Evolutionary conservation across 1,284 basidiomycete genomes (phyloP).

Genomic region (Heliocybe sulcata): DNA sequence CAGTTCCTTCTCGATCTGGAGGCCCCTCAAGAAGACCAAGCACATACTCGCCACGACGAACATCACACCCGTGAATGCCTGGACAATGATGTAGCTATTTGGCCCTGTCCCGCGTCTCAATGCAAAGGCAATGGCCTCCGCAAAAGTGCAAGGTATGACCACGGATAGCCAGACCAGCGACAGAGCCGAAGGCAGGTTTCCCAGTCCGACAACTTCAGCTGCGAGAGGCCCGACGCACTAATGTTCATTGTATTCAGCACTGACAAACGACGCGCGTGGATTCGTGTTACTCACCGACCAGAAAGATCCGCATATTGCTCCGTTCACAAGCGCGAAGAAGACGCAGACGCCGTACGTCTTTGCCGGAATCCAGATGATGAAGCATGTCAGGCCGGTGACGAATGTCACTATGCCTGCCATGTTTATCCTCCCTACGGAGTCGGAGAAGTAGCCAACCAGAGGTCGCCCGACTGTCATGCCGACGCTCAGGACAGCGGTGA

Average conservation of each 20-base stretch:
- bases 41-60: background rate
- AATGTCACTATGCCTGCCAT: background rate
- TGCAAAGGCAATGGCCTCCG: background rate
- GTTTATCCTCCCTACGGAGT: background rate
- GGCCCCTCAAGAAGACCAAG: background rate
- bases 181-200: background rate
- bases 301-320: background rate
- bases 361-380: background rate
- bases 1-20: background rate
- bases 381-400: background rate
- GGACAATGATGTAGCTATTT: background rate
- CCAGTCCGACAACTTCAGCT: background rate
- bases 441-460: background rate
- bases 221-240: background rate
- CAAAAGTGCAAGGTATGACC: background rate
- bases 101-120: background rate
- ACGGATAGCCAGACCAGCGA: background rate
- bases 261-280: background rate
- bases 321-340: background rate
- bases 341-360: background rate
- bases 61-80: background rate
- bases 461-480: background rate
- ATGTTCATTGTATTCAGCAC: background rate
- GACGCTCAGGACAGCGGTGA: background rate
- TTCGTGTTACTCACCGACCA: background rate